A percentile compares a stretch with the other conserved stretches of the same genome.
phyloP scores from a whole-genome alignment of 2,329 filamentous ascomycete species.

The Ascomycota sp. region DNA sequence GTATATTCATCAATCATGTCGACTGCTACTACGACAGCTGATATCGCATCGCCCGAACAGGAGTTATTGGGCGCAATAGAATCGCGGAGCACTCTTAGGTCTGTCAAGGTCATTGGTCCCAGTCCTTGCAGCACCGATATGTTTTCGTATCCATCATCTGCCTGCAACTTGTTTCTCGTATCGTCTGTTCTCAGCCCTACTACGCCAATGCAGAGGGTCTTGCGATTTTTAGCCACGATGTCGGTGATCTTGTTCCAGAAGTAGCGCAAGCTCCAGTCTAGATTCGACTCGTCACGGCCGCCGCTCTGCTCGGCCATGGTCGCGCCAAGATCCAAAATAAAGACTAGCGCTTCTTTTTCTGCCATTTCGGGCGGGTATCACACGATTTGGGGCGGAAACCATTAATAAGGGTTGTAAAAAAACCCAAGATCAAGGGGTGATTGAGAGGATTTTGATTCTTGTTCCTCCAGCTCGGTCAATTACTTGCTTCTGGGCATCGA shows the following conservation, averaged over 20 bases:
- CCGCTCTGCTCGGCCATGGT: constrained; percentile 60
- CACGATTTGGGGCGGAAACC: too few relatives aligned
- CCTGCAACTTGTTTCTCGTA: constrained; percentile 46
- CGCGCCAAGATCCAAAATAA: constrained; percentile 69
- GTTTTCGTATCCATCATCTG: constrained; percentile 58
- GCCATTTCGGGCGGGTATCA: constrained; percentile 37
- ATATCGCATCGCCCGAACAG: constrained; percentile 61
- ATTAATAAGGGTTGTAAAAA: too few relatives aligned
- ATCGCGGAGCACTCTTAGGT: constrained; percentile 43
- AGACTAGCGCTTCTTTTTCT: constrained; percentile 81
- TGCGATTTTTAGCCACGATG: constrained; percentile 45
- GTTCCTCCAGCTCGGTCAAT: too few relatives aligned
- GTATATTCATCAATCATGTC: constrained; percentile 68
- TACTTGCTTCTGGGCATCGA: too few relatives aligned
- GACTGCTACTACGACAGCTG: constrained; percentile 67
- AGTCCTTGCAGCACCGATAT: constrained; percentile 61
- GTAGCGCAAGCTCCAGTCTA: constrained; percentile 80
- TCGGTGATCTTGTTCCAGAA: constrained; percentile 78
- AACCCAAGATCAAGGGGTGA: too few relatives aligned
- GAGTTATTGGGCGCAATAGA: constrained; percentile 48
- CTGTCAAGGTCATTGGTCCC: constrained; percentile 39
- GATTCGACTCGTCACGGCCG: constrained; percentile 56
- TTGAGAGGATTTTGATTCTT: too few relatives aligned
- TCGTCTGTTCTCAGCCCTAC: constrained; percentile 66
- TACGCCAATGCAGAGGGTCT: constrained; percentile 54